Conservation (phyloP, 106 monocot species). For the Vanilla planifolia region DNA sequence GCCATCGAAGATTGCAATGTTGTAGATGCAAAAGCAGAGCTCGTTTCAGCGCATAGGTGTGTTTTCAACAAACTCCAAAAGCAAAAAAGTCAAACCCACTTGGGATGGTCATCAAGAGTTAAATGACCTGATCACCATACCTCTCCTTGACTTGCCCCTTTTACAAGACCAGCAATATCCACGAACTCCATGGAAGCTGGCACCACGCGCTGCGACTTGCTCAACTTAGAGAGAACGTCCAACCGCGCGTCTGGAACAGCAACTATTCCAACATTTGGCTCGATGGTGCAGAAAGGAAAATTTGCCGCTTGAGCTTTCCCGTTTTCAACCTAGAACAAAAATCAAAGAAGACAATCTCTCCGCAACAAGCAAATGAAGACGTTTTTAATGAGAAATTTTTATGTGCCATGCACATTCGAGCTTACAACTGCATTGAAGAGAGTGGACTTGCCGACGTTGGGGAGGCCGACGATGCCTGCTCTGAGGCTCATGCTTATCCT, state of each 20-base stretch:
- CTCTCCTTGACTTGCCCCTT: conserved; percentile 99
- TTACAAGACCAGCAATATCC: conserved; percentile 94
- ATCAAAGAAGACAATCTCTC: not conserved
- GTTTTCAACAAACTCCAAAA: too few species aligned
- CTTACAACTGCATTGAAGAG: conserved; percentile 96
- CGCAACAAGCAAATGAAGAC: too few species aligned
- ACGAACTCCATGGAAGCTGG: conserved; percentile 93
- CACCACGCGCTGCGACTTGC: conserved; percentile 64
- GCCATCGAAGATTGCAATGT: too few species aligned
- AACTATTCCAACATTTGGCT: conserved; percentile 94
- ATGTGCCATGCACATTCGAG: not conserved
- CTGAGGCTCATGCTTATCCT: conserved; percentile 86
- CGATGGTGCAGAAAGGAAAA: conserved; percentile 97
- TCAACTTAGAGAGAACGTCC: conserved; percentile 69
- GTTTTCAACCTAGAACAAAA: conserved; percentile 77
- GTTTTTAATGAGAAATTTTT: not conserved
- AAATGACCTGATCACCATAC: too few species aligned
- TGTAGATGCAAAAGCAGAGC: too few species aligned
- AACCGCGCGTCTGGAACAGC: conserved; percentile 84
- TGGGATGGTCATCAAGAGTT: too few species aligned
- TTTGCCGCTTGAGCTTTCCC: conserved; percentile 99
- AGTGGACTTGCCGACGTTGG: conserved; percentile 96
- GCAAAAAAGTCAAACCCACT: too few species aligned
- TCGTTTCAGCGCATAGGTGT: too few species aligned
- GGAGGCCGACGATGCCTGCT: conserved; percentile 95